phyloP scores from a whole-genome alignment of 805 yeast genomes.

The Candida michaelii region DNA sequence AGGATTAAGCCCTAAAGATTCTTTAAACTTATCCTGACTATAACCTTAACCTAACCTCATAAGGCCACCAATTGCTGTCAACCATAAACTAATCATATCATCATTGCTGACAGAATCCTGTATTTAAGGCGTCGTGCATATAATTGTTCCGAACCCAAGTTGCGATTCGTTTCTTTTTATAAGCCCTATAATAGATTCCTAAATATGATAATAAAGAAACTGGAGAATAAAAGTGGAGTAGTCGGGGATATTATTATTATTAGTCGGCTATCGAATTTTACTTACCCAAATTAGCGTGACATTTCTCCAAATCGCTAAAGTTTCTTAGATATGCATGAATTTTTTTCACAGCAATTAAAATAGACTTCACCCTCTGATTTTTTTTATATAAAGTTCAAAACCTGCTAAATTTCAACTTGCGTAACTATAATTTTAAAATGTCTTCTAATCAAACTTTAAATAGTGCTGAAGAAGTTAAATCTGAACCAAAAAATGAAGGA shows the following conservation, averaged over 20 bases:
- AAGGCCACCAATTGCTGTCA: too few species aligned
- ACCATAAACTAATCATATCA: too few species aligned
- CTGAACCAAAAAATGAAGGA: conserved; percentile 8
- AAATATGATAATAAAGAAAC: background rate
- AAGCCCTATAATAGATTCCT: too few species aligned
- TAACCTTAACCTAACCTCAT: background rate
- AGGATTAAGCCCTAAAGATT: too few species aligned
- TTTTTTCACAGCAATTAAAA: conserved; percentile 4
- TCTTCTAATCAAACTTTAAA: conserved; percentile 16
- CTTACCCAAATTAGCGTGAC: too few species aligned
- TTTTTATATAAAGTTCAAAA: conserved; percentile 2
- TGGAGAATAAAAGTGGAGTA: conserved; percentile 4
- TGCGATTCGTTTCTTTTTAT: background rate
- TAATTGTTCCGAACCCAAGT: conserved; percentile 4
- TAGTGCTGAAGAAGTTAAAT: conserved; percentile 6
- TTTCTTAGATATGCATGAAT: conserved; percentile 1
- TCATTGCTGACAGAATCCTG: background rate
- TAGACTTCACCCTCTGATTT: background rate
- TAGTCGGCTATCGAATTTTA: too few species aligned
- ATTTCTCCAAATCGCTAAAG: too few species aligned
- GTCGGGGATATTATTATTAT: background rate
- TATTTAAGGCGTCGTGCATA: background rate
- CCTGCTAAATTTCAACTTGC: too few species aligned
- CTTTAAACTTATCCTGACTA: too few species aligned
- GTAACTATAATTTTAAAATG: too few species aligned